These are phyloP conservation scores for Lipomyces yamanashiensis DNA, from an alignment of 805 yeast species.

Conservation along the genomic window DNA sequence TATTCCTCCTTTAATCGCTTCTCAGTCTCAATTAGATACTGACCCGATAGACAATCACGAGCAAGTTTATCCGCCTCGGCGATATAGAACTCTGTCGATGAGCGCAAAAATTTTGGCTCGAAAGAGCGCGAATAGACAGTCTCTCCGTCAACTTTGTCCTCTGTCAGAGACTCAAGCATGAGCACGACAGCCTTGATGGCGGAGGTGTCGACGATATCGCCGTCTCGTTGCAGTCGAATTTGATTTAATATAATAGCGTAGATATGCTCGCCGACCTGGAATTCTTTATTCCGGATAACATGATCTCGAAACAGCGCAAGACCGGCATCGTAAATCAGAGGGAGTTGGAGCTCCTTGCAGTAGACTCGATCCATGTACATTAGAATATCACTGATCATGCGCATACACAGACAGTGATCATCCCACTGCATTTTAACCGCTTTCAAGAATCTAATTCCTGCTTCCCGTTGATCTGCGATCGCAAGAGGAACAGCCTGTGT, in stretches of 20 bases:
- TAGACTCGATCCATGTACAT: slow-evolving; percentile 88
- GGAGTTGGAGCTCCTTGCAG: slow-evolving; percentile 66
- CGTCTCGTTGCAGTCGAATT: slow-evolving; percentile 61
- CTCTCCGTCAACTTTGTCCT: slow-evolving; percentile 50
- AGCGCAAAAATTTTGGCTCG: slow-evolving; percentile 65
- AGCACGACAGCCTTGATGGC: slow-evolving; percentile 63
- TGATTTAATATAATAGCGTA: slow-evolving; percentile 58
- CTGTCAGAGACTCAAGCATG: slow-evolving; percentile 72
- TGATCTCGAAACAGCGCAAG: slow-evolving; percentile 66
- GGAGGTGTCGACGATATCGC: slow-evolving; percentile 60
- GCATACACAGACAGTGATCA: slow-evolving; percentile 71
- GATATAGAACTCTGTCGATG: slow-evolving; percentile 61
- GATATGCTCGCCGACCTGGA: slow-evolving; percentile 57
- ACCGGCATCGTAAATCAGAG: slow-evolving; percentile 74
- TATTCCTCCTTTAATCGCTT: slow-evolving; percentile 68
- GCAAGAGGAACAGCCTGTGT: slow-evolving; percentile 26
- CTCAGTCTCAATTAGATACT: slow-evolving; percentile 58
- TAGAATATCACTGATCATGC: slow-evolving; percentile 79
- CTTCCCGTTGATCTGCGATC: slow-evolving; percentile 29
- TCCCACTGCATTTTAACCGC: slow-evolving; percentile 61
- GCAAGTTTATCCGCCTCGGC: slow-evolving; percentile 53
- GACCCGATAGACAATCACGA: slow-evolving; percentile 53
- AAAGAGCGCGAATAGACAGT: slow-evolving; percentile 66
- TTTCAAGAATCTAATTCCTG: slow-evolving; percentile 43
- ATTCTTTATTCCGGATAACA: slow-evolving; percentile 56